Percentiles rank a stretch among this genome's conserved stretches.
phyloP scores from a whole-genome alignment of 129 eudicot species.

The Erigeron canadensis region DNA sequence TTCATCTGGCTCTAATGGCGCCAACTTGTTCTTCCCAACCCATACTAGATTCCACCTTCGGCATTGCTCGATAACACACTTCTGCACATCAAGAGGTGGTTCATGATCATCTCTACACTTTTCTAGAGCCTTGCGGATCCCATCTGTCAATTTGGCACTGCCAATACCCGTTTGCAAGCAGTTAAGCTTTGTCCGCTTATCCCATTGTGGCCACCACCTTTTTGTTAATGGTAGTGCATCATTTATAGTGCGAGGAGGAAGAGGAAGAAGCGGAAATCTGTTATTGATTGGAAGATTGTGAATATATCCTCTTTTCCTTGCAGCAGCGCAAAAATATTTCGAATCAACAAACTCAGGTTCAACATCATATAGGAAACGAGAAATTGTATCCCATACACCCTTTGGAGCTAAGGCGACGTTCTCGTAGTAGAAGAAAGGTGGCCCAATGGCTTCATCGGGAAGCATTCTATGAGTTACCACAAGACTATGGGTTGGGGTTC shows the following conservation, averaged over 20 bases:
- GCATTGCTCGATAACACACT: constrained; percentile 57
- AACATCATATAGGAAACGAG: constrained; percentile 61
- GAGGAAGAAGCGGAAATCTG: constrained; percentile 65
- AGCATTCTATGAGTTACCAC: constrained; percentile 38
- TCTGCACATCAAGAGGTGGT: constrained; percentile 52
- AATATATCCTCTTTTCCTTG: constrained; percentile 81
- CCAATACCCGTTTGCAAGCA: constrained; percentile 75
- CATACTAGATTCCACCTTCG: constrained; percentile 89
- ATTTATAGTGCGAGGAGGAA: constrained; percentile 61
- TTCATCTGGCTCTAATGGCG: constrained; percentile 87
- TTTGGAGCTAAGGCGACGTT: constrained; percentile 93
- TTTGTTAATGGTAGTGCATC: constrained; percentile 72
- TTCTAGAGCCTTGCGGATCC: constrained; percentile 72
- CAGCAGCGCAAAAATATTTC: constrained; percentile 68
- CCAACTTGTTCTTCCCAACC: constrained; percentile 88
- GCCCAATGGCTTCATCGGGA: constrained; percentile 60
- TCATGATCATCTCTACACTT: constrained; percentile 33
- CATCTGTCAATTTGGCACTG: constrained; percentile 60
- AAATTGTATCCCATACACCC: constrained; percentile 89
- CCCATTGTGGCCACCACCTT: constrained; percentile 96
- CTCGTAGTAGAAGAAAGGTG: constrained; percentile 82
- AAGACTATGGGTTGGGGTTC: constrained; percentile 49
- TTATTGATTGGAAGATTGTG: constrained; percentile 76
- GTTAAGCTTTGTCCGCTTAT: constrained; percentile 61
- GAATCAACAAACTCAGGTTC: constrained; percentile 93